These are phyloP conservation scores for Candida parachauliodes DNA, from an alignment of 805 yeast genomes.

Conservation along the genomic window DNA sequence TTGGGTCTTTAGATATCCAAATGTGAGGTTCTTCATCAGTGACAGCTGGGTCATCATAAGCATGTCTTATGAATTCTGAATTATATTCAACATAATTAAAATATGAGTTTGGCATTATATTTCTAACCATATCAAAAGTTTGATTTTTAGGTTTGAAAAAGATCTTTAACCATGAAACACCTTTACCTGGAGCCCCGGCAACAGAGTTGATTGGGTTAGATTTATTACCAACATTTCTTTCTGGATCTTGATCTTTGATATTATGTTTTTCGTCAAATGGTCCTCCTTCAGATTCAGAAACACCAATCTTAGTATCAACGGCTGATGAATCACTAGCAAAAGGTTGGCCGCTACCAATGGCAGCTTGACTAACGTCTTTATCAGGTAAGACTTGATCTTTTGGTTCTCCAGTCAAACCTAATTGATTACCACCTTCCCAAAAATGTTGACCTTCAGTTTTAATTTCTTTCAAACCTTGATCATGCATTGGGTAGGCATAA, in stretches of 20 bases:
- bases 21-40: slow-evolving; percentile 55
- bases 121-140: slow-evolving; percentile 44
- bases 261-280: slow-evolving; percentile 19
- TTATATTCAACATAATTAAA: slow-evolving; percentile 41
- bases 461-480: slow-evolving; percentile 62
- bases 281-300: slow-evolving; percentile 10
- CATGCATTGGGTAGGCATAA: slow-evolving; percentile 54
- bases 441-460: slow-evolving; percentile 47
- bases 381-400: slow-evolving; percentile 5
- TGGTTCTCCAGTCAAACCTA: slow-evolving; percentile 22
- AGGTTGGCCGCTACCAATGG: not conserved
- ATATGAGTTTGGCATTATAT: slow-evolving; percentile 39
- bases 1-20: slow-evolving; percentile 68
- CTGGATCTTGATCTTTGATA: slow-evolving; percentile 16
- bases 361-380: not conserved
- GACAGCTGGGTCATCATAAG: slow-evolving; percentile 57
- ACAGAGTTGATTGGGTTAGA: slow-evolving; percentile 9
- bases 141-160: slow-evolving; percentile 49
- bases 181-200: slow-evolving; percentile 17
- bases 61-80: slow-evolving; percentile 35
- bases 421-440: slow-evolving; percentile 43
- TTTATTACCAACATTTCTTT: slow-evolving; percentile 13
- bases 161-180: slow-evolving; percentile 29
- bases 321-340: slow-evolving; percentile 9
- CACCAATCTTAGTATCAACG: slow-evolving; percentile 8